Percentiles rank a stretch among this genome's conserved stretches.
Evolutionary conservation across 441 rosid genomes (phyloP).

Genomic region (Daphne laureola): DNA sequence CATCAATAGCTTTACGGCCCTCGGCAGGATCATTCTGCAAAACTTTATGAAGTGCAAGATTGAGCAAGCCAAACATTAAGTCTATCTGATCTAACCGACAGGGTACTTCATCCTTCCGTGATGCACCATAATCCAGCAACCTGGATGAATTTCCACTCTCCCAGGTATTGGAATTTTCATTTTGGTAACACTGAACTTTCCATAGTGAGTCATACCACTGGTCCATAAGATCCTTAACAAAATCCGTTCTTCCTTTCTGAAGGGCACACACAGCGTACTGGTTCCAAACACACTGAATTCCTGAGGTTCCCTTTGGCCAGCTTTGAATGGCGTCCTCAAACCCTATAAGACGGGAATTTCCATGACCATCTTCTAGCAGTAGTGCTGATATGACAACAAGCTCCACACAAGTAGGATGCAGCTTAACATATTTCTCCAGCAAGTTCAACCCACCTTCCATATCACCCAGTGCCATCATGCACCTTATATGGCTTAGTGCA

Average conservation of each 20-base stretch:
- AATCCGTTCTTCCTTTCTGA: slow-evolving; percentile 35
- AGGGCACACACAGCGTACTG: slow-evolving; percentile 74
- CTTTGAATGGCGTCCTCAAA: slow-evolving; percentile 65
- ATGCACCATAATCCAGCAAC: slow-evolving; percentile 23
- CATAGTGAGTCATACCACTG: slow-evolving; percentile 60
- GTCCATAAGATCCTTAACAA: slow-evolving; percentile 50
- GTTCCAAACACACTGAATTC: slow-evolving; percentile 85
- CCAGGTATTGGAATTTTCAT: slow-evolving; percentile 20
- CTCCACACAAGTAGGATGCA: slow-evolving; percentile 65
- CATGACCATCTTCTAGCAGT: slow-evolving; percentile 29
- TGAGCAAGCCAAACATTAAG: slow-evolving; percentile 65
- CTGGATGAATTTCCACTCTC: slow-evolving; percentile 16
- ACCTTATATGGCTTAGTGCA: slow-evolving; percentile 55
- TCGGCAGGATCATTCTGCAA: slow-evolving; percentile 45
- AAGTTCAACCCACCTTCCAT: slow-evolving; percentile 32
- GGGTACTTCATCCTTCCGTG: slow-evolving; percentile 23
- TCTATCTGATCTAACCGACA: slow-evolving; percentile 33
- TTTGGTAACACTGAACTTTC: slow-evolving; percentile 24
- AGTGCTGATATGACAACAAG: slow-evolving; percentile 56
- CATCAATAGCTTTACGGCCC: slow-evolving; percentile 49
- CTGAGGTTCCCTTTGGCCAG: slow-evolving; percentile 62
- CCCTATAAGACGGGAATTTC: slow-evolving; percentile 27
- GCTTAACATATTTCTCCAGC: slow-evolving; percentile 46
- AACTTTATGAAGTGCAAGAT: slow-evolving; percentile 55
- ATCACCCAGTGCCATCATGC: slow-evolving; percentile 49